Percentiles rank a stretch among this genome's conserved stretches.
Conservation (phyloP, 2,329 filamentous ascomycete species). For the Curvularia sp. region DNA sequence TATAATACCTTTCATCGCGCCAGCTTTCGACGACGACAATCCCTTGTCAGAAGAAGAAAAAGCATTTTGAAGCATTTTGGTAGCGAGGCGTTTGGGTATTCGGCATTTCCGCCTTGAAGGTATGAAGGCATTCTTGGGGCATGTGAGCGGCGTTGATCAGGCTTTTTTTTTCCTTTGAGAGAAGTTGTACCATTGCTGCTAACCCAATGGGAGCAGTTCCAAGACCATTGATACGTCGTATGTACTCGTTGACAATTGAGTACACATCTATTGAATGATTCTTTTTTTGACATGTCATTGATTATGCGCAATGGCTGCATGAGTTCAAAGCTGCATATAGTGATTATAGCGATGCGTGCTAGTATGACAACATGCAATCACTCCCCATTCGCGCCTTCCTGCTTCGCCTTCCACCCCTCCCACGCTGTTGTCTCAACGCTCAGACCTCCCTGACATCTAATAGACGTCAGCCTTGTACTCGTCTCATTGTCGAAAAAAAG, state of each 20-base stretch:
- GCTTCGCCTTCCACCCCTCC: conserved; percentile 56
- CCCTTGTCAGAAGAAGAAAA: conserved; percentile 2
- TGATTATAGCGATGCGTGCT: not conserved
- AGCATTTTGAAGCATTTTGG: conserved; percentile 34
- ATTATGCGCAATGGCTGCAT: not conserved
- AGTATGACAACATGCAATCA: not conserved
- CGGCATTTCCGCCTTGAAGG: conserved; percentile 30
- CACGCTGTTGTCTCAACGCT: conserved; percentile 68
- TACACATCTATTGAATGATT: not conserved
- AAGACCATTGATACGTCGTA: not conserved
- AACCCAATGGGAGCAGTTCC: not conserved
- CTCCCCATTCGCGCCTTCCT: conserved; percentile 11
- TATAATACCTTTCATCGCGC: conserved; percentile 14
- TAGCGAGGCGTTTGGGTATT: conserved; percentile 51
- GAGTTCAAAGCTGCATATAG: not conserved
- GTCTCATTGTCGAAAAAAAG: conserved; percentile 5
- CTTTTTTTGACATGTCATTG: not conserved
- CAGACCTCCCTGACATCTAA: conserved; percentile 61
- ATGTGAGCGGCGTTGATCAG: conserved; percentile 32
- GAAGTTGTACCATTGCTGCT: conserved; percentile 30
- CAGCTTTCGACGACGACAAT: not conserved
- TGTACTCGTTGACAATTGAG: conserved; percentile 6
- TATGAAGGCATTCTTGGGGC: conserved; percentile 22
- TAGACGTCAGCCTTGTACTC: not conserved
- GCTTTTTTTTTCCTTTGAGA: conserved; percentile 6